A percentile compares a stretch with the other conserved stretches of the same genome.
Evolutionary conservation across 768 basidiomycete genomes (phyloP).

Genomic region (Psilocybe sp.): DNA sequence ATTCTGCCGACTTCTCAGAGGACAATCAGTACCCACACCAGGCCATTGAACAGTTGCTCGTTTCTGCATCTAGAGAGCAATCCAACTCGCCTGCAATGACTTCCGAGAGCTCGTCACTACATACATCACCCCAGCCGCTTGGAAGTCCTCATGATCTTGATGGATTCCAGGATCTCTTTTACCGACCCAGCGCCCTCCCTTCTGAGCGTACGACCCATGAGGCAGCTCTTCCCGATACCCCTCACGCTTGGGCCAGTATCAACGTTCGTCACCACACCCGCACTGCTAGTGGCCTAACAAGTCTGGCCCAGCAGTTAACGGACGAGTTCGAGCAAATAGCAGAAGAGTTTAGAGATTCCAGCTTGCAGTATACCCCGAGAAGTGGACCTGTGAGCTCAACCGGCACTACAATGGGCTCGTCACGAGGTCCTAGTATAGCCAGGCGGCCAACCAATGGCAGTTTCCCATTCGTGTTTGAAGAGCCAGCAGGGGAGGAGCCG

Average conservation of each 20-base stretch:
- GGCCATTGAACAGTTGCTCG: too few species aligned
- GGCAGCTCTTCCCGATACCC: conserved; percentile 20
- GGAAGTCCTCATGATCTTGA: conserved; percentile 66
- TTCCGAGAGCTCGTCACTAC: conserved; percentile 32
- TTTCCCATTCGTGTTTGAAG: conserved; percentile 38
- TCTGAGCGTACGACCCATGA: conserved; percentile 15
- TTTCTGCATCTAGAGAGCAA: background rate
- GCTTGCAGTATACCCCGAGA: conserved; percentile 24
- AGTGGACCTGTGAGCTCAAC: conserved; percentile 6
- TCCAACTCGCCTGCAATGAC: conserved; percentile 14
- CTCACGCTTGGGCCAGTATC: conserved; percentile 30
- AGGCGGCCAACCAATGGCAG: conserved; percentile 29
- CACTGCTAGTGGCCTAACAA: conserved; percentile 45
- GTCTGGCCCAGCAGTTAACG: conserved; percentile 47
- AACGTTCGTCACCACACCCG: conserved; percentile 24
- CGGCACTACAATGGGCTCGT: conserved; percentile 11
- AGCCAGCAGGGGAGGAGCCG: conserved; percentile 23
- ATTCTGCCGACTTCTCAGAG: too few species aligned
- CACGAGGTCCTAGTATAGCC: background rate
- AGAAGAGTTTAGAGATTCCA: conserved; percentile 23
- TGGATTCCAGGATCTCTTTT: conserved; percentile 75
- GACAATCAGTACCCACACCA: too few species aligned
- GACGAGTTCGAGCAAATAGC: conserved; percentile 46
- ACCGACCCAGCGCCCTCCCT: conserved; percentile 39
- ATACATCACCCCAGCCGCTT: conserved; percentile 49